phyloP scores from a whole-genome alignment of 2,329 filamentous ascomycete genomes.

The Trichophyton simii region DNA sequence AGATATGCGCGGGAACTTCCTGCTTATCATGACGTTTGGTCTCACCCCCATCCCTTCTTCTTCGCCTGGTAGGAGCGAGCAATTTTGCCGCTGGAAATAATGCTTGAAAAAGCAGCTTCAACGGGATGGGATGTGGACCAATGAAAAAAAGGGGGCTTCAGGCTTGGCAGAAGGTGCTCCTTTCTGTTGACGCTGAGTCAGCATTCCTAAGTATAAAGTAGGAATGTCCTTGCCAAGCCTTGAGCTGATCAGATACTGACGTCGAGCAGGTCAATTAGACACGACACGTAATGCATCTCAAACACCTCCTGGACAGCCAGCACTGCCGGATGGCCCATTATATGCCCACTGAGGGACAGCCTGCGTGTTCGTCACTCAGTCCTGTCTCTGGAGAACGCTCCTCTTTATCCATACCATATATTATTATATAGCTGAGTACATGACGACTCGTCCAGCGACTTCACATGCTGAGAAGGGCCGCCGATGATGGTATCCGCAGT shows the following conservation, averaged over 20 bases:
- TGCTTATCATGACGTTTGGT: no score
- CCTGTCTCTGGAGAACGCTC: not conserved
- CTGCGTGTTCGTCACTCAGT: not conserved
- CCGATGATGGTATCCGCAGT: not conserved
- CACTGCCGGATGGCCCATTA: not conserved
- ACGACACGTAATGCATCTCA: slow-evolving; percentile 1
- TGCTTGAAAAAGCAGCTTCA: no score
- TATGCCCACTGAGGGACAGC: not conserved
- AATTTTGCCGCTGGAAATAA: no score
- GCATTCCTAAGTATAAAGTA: not conserved
- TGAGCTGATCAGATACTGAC: not conserved
- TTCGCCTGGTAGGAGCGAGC: no score
- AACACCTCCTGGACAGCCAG: not conserved
- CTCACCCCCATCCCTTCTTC: no score
- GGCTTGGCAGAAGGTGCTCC: not conserved
- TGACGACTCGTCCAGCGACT: not conserved
- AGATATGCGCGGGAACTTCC: no score
- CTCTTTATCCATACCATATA: not conserved
- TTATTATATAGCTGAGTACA: not conserved
- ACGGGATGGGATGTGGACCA: not conserved
- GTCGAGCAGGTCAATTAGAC: not conserved
- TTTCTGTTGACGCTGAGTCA: not conserved
- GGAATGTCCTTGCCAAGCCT: not conserved
- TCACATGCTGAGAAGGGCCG: not conserved
- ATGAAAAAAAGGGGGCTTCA: not conserved